These are phyloP conservation scores for Rhypophila decipiens DNA, from an alignment of 495 filamentous ascomycete species.

Conservation along the genomic window DNA sequence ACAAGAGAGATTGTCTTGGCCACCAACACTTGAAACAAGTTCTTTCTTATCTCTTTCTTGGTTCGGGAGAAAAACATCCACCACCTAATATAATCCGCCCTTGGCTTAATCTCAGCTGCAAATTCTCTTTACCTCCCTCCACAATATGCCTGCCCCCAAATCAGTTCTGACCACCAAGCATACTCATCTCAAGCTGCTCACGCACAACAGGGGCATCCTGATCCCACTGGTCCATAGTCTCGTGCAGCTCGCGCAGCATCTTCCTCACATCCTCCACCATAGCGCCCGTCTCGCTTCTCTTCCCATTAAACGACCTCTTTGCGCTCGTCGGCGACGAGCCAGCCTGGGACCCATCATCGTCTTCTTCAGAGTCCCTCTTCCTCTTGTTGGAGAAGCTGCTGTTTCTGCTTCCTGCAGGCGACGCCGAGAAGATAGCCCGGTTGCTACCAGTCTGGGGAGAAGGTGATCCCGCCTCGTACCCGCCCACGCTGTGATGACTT, in stretches of 20 bases:
- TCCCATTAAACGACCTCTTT: slow-evolving; percentile 3
- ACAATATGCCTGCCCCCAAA: no score
- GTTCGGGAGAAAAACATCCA: no score
- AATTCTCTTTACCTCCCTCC: no score
- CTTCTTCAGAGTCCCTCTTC: slow-evolving; percentile 2
- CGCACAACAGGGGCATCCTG: slow-evolving; percentile 7
- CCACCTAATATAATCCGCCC: no score
- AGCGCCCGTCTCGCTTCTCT: slow-evolving; percentile 13
- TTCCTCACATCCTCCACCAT: slow-evolving; percentile 21
- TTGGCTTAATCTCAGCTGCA: no score
- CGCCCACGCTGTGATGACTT: neutral
- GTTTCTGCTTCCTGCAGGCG: neutral
- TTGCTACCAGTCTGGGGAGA: neutral
- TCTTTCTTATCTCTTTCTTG: no score
- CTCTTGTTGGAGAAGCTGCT: slow-evolving; percentile 2
- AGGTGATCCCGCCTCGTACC: neutral
- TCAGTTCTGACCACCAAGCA: neutral
- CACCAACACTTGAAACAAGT: no score
- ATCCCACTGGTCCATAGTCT: slow-evolving; percentile 22
- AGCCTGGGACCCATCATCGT: neutral
- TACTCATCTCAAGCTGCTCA: slow-evolving; percentile 6
- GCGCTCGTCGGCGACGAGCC: slow-evolving; percentile 2
- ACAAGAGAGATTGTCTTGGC: no score
- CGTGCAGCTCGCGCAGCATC: slow-evolving; percentile 25
- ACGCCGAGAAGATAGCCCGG: slow-evolving; percentile 1